Evolutionary conservation across 495 filamentous ascomycete genomes (phyloP), one percentile per base, ranked within the genome.

Genomic region (Darksidea phi): DNA sequence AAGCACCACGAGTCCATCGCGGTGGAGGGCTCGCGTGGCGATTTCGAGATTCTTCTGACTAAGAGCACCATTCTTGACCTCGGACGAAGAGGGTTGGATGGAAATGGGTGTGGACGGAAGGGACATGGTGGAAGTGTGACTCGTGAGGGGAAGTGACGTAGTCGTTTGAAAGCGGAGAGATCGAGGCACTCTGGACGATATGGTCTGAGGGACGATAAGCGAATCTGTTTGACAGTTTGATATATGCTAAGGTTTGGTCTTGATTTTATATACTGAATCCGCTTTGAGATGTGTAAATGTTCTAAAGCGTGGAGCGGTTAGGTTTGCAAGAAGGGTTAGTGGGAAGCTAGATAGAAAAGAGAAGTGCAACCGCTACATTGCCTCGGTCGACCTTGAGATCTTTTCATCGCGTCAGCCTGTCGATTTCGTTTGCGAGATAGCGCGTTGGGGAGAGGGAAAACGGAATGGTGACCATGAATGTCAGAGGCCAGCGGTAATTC

Each of bases 1-100:
- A 18, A 84, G 74, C n/a, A 86, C 81, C 47, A 86, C 79, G 28
- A 86, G 76, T 47, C 82, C 84, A 68, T 86, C 81, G 11, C 71
- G 55, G 56, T 82, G 72, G 2, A 84, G 60, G 37, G 73, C 72
- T 11, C 76, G 74, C 7, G 82, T 72, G 62, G 80, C 82, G 68
- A 77, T 73, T 60, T 82, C 79, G 12, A 83, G 63, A 56, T 81
- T 81, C 2, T 15, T 37, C 56, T 55, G 51, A 41, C 55, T 54
- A 6, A 65, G 56, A n/a, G 15, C 6, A n/a, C 62, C 62, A 37
- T 13, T 18, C 34, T 59, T 45, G 11, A 54, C 15, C 38, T 65
- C 62, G 32, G 37, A 1, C 2, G 21, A 1, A 12, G 62, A 48
- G 10, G 38, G 42, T 20, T 28, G 15, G 45, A 65, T 56, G 41